Evolutionary conservation across 345 rosid genomes (phyloP).

Genomic region (Limnanthes douglasii): DNA sequence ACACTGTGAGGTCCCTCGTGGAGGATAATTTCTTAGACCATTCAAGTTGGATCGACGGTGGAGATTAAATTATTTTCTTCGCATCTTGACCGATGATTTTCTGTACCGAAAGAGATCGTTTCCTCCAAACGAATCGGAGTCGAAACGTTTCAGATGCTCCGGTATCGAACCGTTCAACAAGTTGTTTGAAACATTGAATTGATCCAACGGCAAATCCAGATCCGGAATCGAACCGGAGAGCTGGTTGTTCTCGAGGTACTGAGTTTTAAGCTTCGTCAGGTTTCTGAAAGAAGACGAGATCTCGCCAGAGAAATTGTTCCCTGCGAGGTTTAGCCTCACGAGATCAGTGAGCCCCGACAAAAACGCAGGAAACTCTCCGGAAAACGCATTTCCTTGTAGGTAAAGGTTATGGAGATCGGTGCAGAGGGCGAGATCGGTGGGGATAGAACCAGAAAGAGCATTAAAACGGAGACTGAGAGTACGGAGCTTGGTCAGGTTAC

Average conservation of each 20-base stretch:
- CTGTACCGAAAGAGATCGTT: no score
- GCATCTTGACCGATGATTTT: no score
- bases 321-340: slow-evolving; percentile 47
- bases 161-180: slow-evolving; percentile 78
- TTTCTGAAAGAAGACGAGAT: slow-evolving; percentile 41
- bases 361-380: slow-evolving; percentile 60
- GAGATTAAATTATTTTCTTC: no score
- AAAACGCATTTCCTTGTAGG: slow-evolving; percentile 67
- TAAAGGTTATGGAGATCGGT: slow-evolving; percentile 47
- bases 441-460: slow-evolving; percentile 41
- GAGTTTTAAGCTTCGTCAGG: slow-evolving; percentile 62
- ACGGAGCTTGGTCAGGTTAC: slow-evolving; percentile 61
- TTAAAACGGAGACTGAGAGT: slow-evolving; percentile 81
- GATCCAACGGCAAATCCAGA: slow-evolving; percentile 33
- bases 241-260: slow-evolving; percentile 45
- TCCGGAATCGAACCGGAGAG: slow-evolving; percentile 45
- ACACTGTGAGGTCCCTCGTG: no score
- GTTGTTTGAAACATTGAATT: slow-evolving; percentile 76
- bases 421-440: slow-evolving; percentile 66
- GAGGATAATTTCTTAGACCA: no score
- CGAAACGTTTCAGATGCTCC: slow-evolving; percentile 20
- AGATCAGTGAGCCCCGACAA: slow-evolving; percentile 37
- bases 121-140: slow-evolving; percentile 39
- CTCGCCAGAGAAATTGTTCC: slow-evolving; percentile 51
- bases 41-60: no score